Evolutionary conservation across 805 yeast species (phyloP), one percentile per base, ranked within the genome.

Genomic region (Candida manassasensis): DNA sequence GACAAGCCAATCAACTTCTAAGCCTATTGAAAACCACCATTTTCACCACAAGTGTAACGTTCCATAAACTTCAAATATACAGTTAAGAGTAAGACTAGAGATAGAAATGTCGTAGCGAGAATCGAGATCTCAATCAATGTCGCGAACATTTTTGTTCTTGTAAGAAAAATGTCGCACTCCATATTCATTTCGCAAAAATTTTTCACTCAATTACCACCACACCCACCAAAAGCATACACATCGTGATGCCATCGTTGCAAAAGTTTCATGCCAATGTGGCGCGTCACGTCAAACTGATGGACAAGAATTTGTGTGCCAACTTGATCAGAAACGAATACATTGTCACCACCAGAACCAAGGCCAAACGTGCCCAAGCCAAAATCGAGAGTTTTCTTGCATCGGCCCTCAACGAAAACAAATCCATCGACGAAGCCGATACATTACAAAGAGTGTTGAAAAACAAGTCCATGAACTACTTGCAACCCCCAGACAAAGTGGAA

Each of bases 1-100:
- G 90, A 75, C 59, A 87, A 89, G 73, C 86, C 97, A 58, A 77
- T 90, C 65, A 89, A 90, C 78, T 82, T 79, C 50, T 85, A 77
- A 40, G 18, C 6, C 7, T 10, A 21, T 21, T 8, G 10, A 21
- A 21, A n/a, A n/a, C n/a, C n/a, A n/a, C n/a, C n/a, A n/a, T n/a
- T n/a, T n/a, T n/a, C n/a, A n/a, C n/a, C n/a, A n/a, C n/a, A n/a
- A n/a, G n/a, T n/a, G n/a, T n/a, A n/a, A n/a, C n/a, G n/a, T n/a
- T n/a, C n/a, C n/a, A n/a, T n/a, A n/a, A n/a, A n/a, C n/a, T n/a
- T n/a, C n/a, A n/a, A n/a, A n/a, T n/a, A n/a, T n/a, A n/a, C n/a
- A n/a, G n/a, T n/a, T n/a, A n/a, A n/a, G n/a, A n/a, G n/a, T n/a
- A n/a, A n/a, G n/a, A n/a, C n/a, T n/a, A n/a, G n/a, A n/a, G n/a